Percentiles rank a stretch among this genome's conserved stretches.
Evolutionary conservation across 192 early-diverging fungal species (phyloP).

Genomic region (Umbelopsis isabellina): DNA sequence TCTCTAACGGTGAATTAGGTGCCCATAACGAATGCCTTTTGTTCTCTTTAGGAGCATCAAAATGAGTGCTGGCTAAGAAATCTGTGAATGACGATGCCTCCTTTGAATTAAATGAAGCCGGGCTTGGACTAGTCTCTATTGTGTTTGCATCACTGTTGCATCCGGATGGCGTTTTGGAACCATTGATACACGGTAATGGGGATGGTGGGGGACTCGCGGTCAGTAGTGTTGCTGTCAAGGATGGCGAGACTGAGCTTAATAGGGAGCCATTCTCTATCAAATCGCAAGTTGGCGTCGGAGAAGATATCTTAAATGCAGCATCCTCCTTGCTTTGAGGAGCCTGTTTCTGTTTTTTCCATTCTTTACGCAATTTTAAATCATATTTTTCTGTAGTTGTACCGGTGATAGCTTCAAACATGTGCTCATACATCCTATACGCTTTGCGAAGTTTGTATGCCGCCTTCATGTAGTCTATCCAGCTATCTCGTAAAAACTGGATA

Average conservation of each 20-base stretch:
- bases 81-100: not conserved
- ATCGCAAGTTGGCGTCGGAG: not conserved
- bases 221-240: constrained; percentile 1
- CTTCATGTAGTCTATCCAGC: constrained; percentile 42
- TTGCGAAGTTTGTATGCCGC: constrained; percentile 43
- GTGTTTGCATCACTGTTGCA: not conserved
- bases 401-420: constrained; percentile 37
- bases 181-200: not conserved
- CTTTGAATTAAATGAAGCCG: not conserved
- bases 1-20: not conserved
- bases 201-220: not conserved
- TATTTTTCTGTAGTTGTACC: constrained; percentile 37
- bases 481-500: constrained; percentile 37
- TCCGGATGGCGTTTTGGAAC: not conserved
- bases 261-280: not conserved
- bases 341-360: not conserved
- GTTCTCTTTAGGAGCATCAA: constrained; percentile 1
- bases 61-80: constrained; percentile 2
- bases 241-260: not conserved
- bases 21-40: not conserved
- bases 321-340: not conserved
- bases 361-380: constrained; percentile 12
- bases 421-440: constrained; percentile 41
- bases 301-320: not conserved
- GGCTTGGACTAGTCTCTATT: not conserved